Conservation (phyloP, 805 yeast species). For the Ogataea kodamae region DNA sequence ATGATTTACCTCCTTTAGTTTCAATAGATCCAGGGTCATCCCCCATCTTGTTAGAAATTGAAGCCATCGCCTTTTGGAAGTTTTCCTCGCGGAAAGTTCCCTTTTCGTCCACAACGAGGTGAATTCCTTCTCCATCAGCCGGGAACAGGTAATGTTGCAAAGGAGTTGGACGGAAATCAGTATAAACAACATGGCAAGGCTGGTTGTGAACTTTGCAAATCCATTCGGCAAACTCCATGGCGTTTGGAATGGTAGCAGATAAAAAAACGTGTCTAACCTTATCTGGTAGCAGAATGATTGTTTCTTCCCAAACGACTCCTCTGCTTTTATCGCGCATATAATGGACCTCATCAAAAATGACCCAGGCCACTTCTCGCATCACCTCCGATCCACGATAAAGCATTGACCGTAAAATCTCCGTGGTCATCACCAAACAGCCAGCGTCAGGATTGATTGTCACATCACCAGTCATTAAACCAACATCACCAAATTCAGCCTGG, state of each 20-base stretch:
- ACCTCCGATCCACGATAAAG: constrained; percentile 95
- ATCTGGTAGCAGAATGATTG: constrained; percentile 91
- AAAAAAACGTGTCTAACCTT: constrained; percentile 91
- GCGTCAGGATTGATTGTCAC: constrained; percentile 98
- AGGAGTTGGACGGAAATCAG: constrained; percentile 98
- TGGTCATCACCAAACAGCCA: constrained; percentile 97
- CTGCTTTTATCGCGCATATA: constrained; percentile 97
- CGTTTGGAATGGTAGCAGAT: constrained; percentile 96
- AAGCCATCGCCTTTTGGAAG: constrained; percentile 97
- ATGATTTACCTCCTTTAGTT: constrained; percentile 63
- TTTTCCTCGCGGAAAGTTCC: constrained; percentile 95
- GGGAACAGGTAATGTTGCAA: constrained; percentile 96
- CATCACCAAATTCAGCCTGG: constrained; percentile 91
- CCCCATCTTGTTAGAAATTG: constrained; percentile 76
- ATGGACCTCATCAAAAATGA: constrained; percentile 95
- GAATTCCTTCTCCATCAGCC: constrained; percentile 98
- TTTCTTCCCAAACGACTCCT: constrained; percentile 99
- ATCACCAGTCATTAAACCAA: constrained; percentile 98
- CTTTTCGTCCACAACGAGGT: constrained; percentile 95
- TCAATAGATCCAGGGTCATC: constrained; percentile 72
- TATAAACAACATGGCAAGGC: constrained; percentile 97
- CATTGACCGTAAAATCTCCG: constrained; percentile 96
- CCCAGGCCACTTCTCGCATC: constrained; percentile 99
- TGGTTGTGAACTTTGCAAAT: constrained; percentile 90
- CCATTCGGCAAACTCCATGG: constrained; percentile 99